These are phyloP conservation scores for Cercospora zeae-maydis DNA, from an alignment of 2,329 filamentous ascomycete species.

Conservation along the genomic window DNA sequence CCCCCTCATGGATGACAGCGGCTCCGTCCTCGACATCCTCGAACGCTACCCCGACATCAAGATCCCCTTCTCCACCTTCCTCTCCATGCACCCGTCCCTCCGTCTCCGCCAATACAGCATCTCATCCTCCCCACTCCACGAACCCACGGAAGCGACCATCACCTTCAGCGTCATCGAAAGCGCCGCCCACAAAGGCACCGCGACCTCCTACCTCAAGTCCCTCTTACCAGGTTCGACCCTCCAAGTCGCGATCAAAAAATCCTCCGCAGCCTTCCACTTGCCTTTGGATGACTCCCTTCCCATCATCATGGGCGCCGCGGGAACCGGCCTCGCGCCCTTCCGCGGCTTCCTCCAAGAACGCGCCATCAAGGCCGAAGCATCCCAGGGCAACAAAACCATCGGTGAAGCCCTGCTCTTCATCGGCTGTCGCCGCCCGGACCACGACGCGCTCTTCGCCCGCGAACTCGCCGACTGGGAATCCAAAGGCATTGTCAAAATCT, in stretches of 20 bases:
- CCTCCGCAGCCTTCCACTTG: conserved; percentile 47
- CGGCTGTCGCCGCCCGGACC: conserved; percentile 55
- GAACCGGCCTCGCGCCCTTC: conserved; percentile 50
- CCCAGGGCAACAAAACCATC: conserved; percentile 43
- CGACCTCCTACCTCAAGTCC: conserved; percentile 41
- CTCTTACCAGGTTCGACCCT: conserved; percentile 54
- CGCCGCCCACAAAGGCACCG: conserved; percentile 34
- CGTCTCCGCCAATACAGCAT: conserved; percentile 40
- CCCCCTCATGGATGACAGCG: conserved; percentile 49
- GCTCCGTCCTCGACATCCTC: conserved; percentile 65
- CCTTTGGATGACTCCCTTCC: conserved; percentile 43
- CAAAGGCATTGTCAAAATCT: conserved; percentile 58
- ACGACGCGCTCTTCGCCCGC: conserved; percentile 59
- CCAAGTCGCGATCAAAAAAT: conserved; percentile 36
- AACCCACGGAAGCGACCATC: conserved; percentile 37
- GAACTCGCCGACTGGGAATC: conserved; percentile 59
- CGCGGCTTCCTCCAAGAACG: conserved; percentile 44
- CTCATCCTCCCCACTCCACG: conserved; percentile 37
- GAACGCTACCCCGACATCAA: conserved; percentile 57
- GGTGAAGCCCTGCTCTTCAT: conserved; percentile 63
- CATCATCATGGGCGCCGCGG: conserved; percentile 51
- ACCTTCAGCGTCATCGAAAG: conserved; percentile 41
- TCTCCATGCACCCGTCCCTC: conserved; percentile 71
- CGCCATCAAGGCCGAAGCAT: conserved; percentile 40
- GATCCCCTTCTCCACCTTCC: conserved; percentile 61